These are phyloP conservation scores for Phanerodontia chrysosporium DNA, from an alignment of 768 basidiomycete species.

Conservation along the genomic window DNA sequence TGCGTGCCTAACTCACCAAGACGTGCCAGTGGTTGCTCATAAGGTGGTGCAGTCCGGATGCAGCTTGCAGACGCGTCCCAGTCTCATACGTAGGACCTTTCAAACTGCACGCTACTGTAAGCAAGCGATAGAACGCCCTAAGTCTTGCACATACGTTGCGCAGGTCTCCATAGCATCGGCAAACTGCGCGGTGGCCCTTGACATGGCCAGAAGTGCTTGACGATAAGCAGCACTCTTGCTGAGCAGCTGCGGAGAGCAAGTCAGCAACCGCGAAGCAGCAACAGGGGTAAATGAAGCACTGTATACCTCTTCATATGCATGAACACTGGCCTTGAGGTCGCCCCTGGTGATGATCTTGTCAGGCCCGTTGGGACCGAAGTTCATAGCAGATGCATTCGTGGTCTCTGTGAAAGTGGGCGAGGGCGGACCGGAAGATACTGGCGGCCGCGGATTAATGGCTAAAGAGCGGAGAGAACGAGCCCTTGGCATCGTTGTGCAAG, in stretches of 20 bases:
- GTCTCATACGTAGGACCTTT: slow-evolving; percentile 80
- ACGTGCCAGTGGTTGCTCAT: slow-evolving; percentile 93
- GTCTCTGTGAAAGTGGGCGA: slow-evolving; percentile 83
- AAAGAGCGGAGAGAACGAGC: slow-evolving; percentile 56
- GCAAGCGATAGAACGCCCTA: neutral
- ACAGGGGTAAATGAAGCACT: neutral
- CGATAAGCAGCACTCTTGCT: slow-evolving; percentile 75
- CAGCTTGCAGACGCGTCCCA: slow-evolving; percentile 78
- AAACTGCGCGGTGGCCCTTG: slow-evolving; percentile 77
- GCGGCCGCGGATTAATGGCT: slow-evolving; percentile 43
- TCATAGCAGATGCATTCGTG: slow-evolving; percentile 73
- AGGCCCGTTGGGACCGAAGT: slow-evolving; percentile 71
- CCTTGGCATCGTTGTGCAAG: slow-evolving; percentile 37
- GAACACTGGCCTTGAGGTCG: slow-evolving; percentile 72
- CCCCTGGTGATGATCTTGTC: slow-evolving; percentile 79
- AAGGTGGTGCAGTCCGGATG: slow-evolving; percentile 86
- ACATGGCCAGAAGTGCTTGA: slow-evolving; percentile 73
- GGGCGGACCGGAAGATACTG: slow-evolving; percentile 55
- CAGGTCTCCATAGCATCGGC: slow-evolving; percentile 85
- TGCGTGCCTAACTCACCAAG: slow-evolving; percentile 48
- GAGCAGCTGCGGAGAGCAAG: slow-evolving; percentile 55
- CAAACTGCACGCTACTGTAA: slow-evolving; percentile 37
- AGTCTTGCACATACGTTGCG: slow-evolving; percentile 55
- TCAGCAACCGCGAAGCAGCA: neutral
- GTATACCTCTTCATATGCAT: slow-evolving; percentile 78